Evolutionary conservation across 768 basidiomycete genomes (phyloP).

Genomic region (Pleurotus djamor): DNA sequence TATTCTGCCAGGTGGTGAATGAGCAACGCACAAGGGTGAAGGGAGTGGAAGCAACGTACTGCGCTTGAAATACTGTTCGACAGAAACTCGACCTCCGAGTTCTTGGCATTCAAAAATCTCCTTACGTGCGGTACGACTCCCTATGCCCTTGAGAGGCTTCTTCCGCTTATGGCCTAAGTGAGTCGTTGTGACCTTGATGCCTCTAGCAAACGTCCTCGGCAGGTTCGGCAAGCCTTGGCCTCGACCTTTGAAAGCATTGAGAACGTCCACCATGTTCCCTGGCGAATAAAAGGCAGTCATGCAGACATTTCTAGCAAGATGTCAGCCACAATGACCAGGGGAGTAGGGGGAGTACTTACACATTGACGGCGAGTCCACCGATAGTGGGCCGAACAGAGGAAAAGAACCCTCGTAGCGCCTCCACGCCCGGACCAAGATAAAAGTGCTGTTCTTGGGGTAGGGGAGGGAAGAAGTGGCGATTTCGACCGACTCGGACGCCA

Average conservation of each 20-base stretch:
- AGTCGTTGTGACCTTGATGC: conserved; percentile 53
- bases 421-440: conserved; percentile 30
- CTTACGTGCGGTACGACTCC: conserved; percentile 31
- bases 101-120: conserved; percentile 50
- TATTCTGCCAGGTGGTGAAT: conserved; percentile 42
- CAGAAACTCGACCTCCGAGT: conserved; percentile 49
- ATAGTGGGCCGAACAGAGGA: conserved; percentile 46
- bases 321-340: background rate
- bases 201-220: conserved; percentile 46
- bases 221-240: conserved; percentile 41
- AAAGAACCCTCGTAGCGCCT: conserved; percentile 45
- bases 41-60: conserved; percentile 39
- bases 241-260: conserved; percentile 42
- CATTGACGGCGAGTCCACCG: conserved; percentile 53
- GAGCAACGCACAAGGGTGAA: background rate
- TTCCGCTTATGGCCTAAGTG: conserved; percentile 53
- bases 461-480: conserved; percentile 53
- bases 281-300: conserved; percentile 56
- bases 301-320: conserved; percentile 41
- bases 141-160: conserved; percentile 44
- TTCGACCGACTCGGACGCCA: conserved; percentile 53
- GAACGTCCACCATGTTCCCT: conserved; percentile 60
- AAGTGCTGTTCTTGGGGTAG: conserved; percentile 15
- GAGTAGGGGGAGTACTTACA: conserved; percentile 27
- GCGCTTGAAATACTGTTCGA: conserved; percentile 60